These are phyloP conservation scores for Chloropicon primus DNA, from an alignment of 139 green algal species.

Conservation along the genomic window DNA sequence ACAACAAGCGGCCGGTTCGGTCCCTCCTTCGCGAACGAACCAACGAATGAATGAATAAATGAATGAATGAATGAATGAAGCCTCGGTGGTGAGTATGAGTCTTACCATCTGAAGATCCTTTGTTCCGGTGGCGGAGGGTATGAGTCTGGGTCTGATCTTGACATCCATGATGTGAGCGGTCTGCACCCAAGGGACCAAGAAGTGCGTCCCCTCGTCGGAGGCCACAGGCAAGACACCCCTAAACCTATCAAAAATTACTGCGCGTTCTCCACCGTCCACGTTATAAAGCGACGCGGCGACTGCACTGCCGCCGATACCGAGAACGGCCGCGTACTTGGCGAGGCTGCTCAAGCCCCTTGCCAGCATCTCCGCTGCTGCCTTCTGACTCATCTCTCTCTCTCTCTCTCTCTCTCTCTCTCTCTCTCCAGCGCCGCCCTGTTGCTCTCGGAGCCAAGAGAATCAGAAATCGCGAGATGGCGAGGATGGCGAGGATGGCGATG, in stretches of 20 bases:
- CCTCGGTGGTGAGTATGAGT: too few species aligned
- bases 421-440: neutral
- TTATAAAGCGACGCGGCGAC: conserved; percentile 73
- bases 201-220: conserved; percentile 80
- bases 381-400: neutral
- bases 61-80: too few species aligned
- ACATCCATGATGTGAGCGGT: conserved; percentile 91
- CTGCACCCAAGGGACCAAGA: conserved; percentile 74
- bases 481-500: too few species aligned
- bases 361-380: neutral
- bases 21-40: too few species aligned
- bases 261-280: conserved; percentile 89
- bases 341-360: neutral
- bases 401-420: neutral
- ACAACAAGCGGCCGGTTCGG: too few species aligned
- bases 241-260: conserved; percentile 96
- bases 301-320: conserved; percentile 52
- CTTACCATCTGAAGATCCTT: conserved; percentile 99
- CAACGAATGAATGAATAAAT: too few species aligned
- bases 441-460: neutral
- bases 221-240: conserved; percentile 67
- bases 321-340: conserved; percentile 42
- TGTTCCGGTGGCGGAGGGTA: conserved; percentile 94
- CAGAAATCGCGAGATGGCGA: too few species aligned
- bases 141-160: conserved; percentile 74